Conservation (phyloP, 371 early-diverging fungal genomes). For the Mortierella sp. region DNA sequence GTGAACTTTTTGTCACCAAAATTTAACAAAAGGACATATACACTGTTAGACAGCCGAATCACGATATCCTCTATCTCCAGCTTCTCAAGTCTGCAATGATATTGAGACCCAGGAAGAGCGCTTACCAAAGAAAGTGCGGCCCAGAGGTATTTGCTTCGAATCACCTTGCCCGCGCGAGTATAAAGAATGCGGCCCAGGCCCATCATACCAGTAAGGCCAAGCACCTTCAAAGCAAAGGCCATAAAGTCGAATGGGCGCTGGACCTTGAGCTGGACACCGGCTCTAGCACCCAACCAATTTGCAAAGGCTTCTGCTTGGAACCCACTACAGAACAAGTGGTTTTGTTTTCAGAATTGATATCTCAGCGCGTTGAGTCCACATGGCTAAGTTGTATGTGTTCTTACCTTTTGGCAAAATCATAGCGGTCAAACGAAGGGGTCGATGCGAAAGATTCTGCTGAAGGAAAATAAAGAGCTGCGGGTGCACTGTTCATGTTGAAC, state of each 20-base stretch:
- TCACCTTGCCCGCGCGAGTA: slow-evolving; percentile 60
- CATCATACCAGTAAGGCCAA: slow-evolving; percentile 56
- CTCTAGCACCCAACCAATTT: slow-evolving; percentile 60
- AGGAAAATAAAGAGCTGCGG: slow-evolving; percentile 77
- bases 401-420: slow-evolving; percentile 34
- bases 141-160: slow-evolving; percentile 73
- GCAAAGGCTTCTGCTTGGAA: slow-evolving; percentile 76
- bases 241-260: slow-evolving; percentile 60
- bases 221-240: slow-evolving; percentile 53
- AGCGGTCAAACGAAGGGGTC: slow-evolving; percentile 12
- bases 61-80: no score
- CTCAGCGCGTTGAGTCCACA: no score
- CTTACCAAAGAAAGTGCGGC: slow-evolving; percentile 61
- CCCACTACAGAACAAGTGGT: slow-evolving; percentile 60
- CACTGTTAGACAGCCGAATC: no score
- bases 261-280: slow-evolving; percentile 58
- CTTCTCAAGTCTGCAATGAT: neutral
- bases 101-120: neutral
- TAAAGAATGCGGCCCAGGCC: slow-evolving; percentile 58
- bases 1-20: slow-evolving; percentile 65
- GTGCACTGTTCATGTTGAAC: slow-evolving; percentile 70
- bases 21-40: no score
- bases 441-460: slow-evolving; percentile 54
- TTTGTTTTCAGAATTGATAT: neutral
- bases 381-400: no score